Percentiles rank a stretch among this genome's conserved stretches.
Conservation (phyloP, 177 flowering plant species). For the Vitis hybrid region DNA sequence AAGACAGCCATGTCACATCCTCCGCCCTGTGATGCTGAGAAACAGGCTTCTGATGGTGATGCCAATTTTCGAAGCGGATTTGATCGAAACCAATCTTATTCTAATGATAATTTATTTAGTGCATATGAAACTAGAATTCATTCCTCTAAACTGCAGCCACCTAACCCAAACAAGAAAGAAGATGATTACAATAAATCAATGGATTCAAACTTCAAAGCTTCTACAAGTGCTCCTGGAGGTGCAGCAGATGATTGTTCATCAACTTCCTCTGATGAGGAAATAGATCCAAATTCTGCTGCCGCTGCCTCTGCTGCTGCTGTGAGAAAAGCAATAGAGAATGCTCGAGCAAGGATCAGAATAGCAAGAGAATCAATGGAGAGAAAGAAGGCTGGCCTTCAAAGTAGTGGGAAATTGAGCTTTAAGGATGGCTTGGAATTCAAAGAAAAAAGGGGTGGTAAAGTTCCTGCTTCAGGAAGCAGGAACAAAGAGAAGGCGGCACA, state of each 20-base stretch:
- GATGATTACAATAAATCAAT: constrained; percentile 11
- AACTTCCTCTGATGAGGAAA: constrained; percentile 43
- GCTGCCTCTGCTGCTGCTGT: constrained; percentile 64
- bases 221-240: constrained; percentile 16
- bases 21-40: constrained; percentile 9
- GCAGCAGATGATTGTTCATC: constrained; percentile 22
- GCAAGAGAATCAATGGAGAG: constrained; percentile 50
- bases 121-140: constrained; percentile 11
- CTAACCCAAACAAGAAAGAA: constrained; percentile 6
- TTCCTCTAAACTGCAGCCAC: constrained; percentile 10
- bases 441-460: constrained; percentile 15
- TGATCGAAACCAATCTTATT: constrained; percentile 11
- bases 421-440: constrained; percentile 21
- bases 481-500: constrained; percentile 10
- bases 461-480: constrained; percentile 15
- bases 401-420: constrained; percentile 19
- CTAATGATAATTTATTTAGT: constrained; percentile 14
- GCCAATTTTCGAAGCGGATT: constrained; percentile 13
- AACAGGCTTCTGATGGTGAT: constrained; percentile 7
- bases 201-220: constrained; percentile 18
- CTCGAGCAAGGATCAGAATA: constrained; percentile 48
- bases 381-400: constrained; percentile 24
- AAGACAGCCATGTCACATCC: constrained; percentile 9
- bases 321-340: constrained; percentile 57
- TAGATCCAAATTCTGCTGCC: constrained; percentile 54